Evolutionary conservation across 2,329 filamentous ascomycete species (phyloP).

Genomic region (Plectosphaerella sp.): DNA sequence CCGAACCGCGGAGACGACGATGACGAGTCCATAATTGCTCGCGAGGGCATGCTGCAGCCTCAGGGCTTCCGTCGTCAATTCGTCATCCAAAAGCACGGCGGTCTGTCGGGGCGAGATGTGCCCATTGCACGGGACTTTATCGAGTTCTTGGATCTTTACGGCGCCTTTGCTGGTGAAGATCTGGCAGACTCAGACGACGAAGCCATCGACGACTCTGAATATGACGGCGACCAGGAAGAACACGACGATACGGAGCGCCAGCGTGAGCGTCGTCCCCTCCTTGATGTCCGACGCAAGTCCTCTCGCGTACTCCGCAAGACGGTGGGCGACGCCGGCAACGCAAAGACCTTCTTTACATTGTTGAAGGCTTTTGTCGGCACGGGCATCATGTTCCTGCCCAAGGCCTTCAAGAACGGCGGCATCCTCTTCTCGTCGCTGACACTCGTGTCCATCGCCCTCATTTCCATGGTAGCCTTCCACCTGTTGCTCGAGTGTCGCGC

Average conservation of each 20-base stretch:
- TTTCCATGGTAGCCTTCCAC: slow-evolving; percentile 69
- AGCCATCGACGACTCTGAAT: slow-evolving; percentile 44
- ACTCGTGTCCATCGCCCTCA: slow-evolving; percentile 57
- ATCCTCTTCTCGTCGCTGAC: slow-evolving; percentile 70
- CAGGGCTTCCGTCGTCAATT: slow-evolving; percentile 42
- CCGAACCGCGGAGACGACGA: slow-evolving; percentile 20
- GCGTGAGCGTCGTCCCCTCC: slow-evolving; percentile 54
- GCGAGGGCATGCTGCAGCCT: slow-evolving; percentile 11
- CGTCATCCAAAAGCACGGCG: slow-evolving; percentile 27
- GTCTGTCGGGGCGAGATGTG: slow-evolving; percentile 16
- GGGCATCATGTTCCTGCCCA: slow-evolving; percentile 77
- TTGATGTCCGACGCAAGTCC: slow-evolving; percentile 46
- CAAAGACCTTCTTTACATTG: slow-evolving; percentile 73
- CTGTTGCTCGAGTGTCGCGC: slow-evolving; percentile 64
- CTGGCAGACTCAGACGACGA: slow-evolving; percentile 57
- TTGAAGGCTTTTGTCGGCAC: slow-evolving; percentile 77
- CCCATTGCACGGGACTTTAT: slow-evolving; percentile 67
- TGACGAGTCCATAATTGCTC: slow-evolving; percentile 12
- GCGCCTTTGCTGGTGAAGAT: slow-evolving; percentile 73
- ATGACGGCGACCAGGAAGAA: slow-evolving; percentile 36
- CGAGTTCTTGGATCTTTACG: slow-evolving; percentile 72
- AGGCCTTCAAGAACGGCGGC: slow-evolving; percentile 74
- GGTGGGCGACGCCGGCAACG: slow-evolving; percentile 60
- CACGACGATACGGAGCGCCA: slow-evolving; percentile 14
- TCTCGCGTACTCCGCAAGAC: slow-evolving; percentile 32